Conservation (phyloP, 805 yeast genomes). For the Phaffomyces thermotolerans region DNA sequence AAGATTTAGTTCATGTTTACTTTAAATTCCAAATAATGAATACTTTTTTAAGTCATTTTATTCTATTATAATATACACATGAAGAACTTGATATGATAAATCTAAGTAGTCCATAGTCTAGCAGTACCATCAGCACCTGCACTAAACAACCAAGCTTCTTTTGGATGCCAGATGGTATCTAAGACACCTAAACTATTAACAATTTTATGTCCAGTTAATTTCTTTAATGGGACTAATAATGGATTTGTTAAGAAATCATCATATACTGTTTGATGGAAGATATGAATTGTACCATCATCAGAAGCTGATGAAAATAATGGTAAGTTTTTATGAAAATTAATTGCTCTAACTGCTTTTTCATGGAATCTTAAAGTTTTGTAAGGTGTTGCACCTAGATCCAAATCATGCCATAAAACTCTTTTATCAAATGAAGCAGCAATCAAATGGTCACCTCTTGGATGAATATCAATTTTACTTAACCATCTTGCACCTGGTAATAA, state of each 20-base stretch:
- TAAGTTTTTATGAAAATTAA: slow-evolving; percentile 77
- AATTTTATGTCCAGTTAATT: slow-evolving; percentile 83
- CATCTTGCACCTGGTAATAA: slow-evolving; percentile 93
- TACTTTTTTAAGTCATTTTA: too few relatives aligned
- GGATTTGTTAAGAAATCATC: slow-evolving; percentile 96
- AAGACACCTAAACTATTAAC: slow-evolving; percentile 79
- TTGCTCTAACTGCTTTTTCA: slow-evolving; percentile 86
- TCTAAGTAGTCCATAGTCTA: slow-evolving; percentile 85
- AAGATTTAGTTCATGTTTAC: too few relatives aligned
- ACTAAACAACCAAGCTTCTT: slow-evolving; percentile 95
- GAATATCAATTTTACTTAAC: slow-evolving; percentile 86
- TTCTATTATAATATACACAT: not conserved
- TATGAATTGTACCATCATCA: slow-evolving; percentile 89
- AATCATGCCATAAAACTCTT: slow-evolving; percentile 95
- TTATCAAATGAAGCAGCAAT: slow-evolving; percentile 90
- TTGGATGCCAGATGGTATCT: slow-evolving; percentile 90
- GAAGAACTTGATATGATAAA: not conserved
- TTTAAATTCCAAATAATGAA: too few relatives aligned
- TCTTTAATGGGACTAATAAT: slow-evolving; percentile 89
- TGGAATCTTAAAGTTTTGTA: slow-evolving; percentile 94
- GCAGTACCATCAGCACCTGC: slow-evolving; percentile 98
- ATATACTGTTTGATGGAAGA: slow-evolving; percentile 94
- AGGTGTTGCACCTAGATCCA: slow-evolving; percentile 83
- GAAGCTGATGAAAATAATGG: slow-evolving; percentile 93
- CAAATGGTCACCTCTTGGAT: slow-evolving; percentile 93